Conservation (phyloP, 129 eudicot genomes). For the Saposhnikovia divaricata region DNA sequence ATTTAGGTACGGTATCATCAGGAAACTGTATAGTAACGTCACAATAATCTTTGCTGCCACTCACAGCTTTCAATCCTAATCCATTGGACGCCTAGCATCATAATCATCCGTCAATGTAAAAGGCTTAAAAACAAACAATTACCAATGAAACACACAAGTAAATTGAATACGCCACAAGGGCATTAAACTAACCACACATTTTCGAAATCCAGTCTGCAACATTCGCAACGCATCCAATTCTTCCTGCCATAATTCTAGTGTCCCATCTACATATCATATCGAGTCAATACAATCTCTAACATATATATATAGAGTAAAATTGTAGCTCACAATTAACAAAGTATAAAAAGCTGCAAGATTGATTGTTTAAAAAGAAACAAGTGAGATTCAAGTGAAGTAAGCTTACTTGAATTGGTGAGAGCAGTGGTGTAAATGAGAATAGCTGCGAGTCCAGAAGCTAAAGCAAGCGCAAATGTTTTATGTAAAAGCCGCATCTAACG, state of each 20-base stretch:
- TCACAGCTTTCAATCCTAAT: slow-evolving; percentile 83
- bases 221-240: slow-evolving; percentile 63
- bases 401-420: slow-evolving; percentile 45
- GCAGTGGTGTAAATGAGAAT: slow-evolving; percentile 66
- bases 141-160: too few relatives aligned
- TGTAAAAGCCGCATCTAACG: slow-evolving; percentile 63
- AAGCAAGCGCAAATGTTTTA: slow-evolving; percentile 56
- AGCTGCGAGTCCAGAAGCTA: slow-evolving; percentile 72
- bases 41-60: slow-evolving; percentile 55
- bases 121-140: too few relatives aligned
- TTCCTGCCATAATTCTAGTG: slow-evolving; percentile 28
- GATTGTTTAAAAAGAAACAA: too few relatives aligned
- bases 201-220: slow-evolving; percentile 50
- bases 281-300: too few relatives aligned
- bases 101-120: neutral
- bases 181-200: slow-evolving; percentile 69
- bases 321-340: too few relatives aligned
- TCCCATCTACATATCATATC: slow-evolving; percentile 23
- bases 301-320: too few relatives aligned
- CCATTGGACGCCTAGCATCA: slow-evolving; percentile 77
- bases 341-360: too few relatives aligned
- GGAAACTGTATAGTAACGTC: slow-evolving; percentile 61
- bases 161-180: too few relatives aligned
- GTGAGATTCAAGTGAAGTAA: too few relatives aligned
- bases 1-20: slow-evolving; percentile 56